Base-by-base conservation (phyloP, 371 early-diverging fungal species). In the Mucor mucedo region DNA sequence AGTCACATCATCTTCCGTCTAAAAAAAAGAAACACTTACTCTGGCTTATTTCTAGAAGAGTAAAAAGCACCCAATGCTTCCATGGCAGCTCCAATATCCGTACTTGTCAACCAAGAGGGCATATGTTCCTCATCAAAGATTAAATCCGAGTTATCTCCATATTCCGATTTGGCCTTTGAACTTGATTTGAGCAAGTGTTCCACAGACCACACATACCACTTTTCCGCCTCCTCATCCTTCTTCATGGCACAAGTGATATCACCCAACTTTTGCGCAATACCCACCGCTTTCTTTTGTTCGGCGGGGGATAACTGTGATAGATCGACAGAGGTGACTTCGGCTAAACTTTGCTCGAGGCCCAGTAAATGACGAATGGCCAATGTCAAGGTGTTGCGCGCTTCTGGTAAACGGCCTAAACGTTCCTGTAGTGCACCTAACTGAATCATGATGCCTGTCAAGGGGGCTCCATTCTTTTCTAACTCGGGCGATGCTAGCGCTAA, bases 381-480 rank as follows among this genome's bases (percentile, higher is more conserved):
- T 0, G 65, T 69, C 33, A 85, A 64, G 2, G 84, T 80, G 44
- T 82, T 79, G 35, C 82, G 72, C 2, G 89, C 89, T 39, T 88
- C 85, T 33, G 76, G 75, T 4, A 68, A 57, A n/a, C 77, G 71
- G 0, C 80, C 84, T 69, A 85, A 49, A 2, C 70, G 69, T 55
- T 86, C 84, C 21, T 84, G 76, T 45, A 85, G 44, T 1, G 77
- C 68, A 1, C 85, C 89, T 6, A 84, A 56, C 48, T 86, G 89
- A 55, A 88, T 87, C 80, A 88, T 78, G 42, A 88, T 87, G 7
- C 89, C 87, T 0, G 84, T 87, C 29, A 88, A 73, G 10, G 85
- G 84, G 0, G 84, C 80, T 0, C 83, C 82, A 27, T 84, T 68
- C 5, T 72, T 72, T 28, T 77, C 80, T 48, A 88, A 50, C 59